A percentile compares a stretch with the other conserved stretches of the same genome.
Evolutionary conservation across 2,329 filamentous ascomycete species (phyloP).

Genomic region (Colletotrichum liaoningense): DNA sequence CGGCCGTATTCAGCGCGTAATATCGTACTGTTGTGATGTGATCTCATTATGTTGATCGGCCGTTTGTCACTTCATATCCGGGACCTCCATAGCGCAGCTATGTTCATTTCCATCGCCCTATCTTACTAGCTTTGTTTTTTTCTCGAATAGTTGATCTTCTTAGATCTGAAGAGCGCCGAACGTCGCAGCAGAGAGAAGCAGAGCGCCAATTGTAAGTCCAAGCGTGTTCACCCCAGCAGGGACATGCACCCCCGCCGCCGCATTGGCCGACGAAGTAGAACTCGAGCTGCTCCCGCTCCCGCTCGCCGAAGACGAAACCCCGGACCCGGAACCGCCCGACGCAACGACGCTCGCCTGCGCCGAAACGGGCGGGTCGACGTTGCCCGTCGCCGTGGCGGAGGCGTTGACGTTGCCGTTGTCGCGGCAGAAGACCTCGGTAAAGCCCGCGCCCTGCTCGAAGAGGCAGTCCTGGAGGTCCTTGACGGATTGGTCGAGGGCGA

Average conservation of each 20-base stretch:
- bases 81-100: not conserved
- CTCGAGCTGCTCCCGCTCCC: slow-evolving; percentile 18
- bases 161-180: slow-evolving; percentile 38
- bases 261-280: not conserved
- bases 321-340: slow-evolving; percentile 17
- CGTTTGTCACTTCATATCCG: not conserved
- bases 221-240: slow-evolving; percentile 42
- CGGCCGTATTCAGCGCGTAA: not conserved
- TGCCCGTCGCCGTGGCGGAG: slow-evolving; percentile 51
- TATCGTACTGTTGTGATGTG: not conserved
- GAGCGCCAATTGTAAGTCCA: slow-evolving; percentile 48
- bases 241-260: not conserved
- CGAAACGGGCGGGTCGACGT: slow-evolving; percentile 42
- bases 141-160: not conserved
- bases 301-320: not conserved
- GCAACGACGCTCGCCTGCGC: slow-evolving; percentile 47
- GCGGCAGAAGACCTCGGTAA: slow-evolving; percentile 57
- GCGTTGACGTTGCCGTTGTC: slow-evolving; percentile 44
- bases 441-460: slow-evolving; percentile 48
- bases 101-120: not conserved
- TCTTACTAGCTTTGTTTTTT: not conserved
- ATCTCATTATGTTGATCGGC: slow-evolving; percentile 9
- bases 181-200: slow-evolving; percentile 48
- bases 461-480: slow-evolving; percentile 50
- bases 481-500: slow-evolving; percentile 45